These are phyloP conservation scores for Thermothelomyces thermophilus DNA, from an alignment of 2,329 filamentous ascomycete species.

Conservation along the genomic window DNA sequence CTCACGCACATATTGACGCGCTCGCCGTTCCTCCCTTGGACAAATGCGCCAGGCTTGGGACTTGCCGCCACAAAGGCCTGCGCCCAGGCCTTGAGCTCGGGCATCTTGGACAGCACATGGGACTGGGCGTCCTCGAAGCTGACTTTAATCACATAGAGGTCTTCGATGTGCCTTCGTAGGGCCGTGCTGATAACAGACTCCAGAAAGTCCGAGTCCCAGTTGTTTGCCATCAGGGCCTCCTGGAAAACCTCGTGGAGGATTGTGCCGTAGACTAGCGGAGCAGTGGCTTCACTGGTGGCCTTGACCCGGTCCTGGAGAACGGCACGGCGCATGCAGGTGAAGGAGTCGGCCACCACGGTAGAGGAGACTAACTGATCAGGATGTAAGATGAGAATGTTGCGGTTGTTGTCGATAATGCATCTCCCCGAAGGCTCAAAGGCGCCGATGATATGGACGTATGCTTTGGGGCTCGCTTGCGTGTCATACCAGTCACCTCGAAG, in stretches of 20 bases:
- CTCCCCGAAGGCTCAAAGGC: slow-evolving; percentile 62
- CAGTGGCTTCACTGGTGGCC: slow-evolving; percentile 71
- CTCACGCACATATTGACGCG: slow-evolving; percentile 78
- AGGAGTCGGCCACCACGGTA: slow-evolving; percentile 94
- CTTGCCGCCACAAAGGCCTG: slow-evolving; percentile 66
- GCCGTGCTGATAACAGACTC: slow-evolving; percentile 59
- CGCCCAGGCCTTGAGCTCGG: slow-evolving; percentile 77
- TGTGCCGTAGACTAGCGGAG: slow-evolving; percentile 83
- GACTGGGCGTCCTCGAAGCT: slow-evolving; percentile 65
- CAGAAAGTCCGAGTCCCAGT: slow-evolving; percentile 69
- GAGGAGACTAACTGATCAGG: slow-evolving; percentile 93
- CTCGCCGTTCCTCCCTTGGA: slow-evolving; percentile 72
- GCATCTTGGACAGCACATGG: slow-evolving; percentile 76
- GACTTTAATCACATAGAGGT: slow-evolving; percentile 81
- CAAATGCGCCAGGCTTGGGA: slow-evolving; percentile 60
- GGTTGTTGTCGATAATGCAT: slow-evolving; percentile 74
- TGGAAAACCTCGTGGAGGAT: slow-evolving; percentile 96
- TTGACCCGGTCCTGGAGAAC: slow-evolving; percentile 95
- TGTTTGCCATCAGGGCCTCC: slow-evolving; percentile 74
- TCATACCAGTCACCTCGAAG: slow-evolving; percentile 84
- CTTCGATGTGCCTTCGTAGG: slow-evolving; percentile 74
- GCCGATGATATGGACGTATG: slow-evolving; percentile 83
- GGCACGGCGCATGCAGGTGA: slow-evolving; percentile 81
- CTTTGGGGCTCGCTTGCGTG: slow-evolving; percentile 65
- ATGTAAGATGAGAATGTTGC: slow-evolving; percentile 83